Evolutionary conservation across 2,329 filamentous ascomycete genomes (phyloP).

Genomic region (Arthrobotrys conoides): DNA sequence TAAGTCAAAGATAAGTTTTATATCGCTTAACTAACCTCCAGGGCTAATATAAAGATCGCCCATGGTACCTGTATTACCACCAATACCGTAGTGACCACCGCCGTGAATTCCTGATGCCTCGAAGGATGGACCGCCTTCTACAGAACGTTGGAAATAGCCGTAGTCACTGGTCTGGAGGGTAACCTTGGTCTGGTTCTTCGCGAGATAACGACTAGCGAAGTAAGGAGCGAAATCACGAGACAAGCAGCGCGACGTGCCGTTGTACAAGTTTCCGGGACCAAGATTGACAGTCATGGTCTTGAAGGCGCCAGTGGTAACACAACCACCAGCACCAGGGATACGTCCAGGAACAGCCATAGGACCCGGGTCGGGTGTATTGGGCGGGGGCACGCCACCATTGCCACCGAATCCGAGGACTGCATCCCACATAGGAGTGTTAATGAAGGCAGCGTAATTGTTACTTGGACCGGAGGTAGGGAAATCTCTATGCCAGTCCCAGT

Average conservation of each 20-base stretch:
- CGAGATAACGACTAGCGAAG: conserved; percentile 54
- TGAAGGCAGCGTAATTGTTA: too few species aligned
- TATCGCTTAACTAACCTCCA: conserved; percentile 64
- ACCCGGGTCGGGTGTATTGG: conserved; percentile 60
- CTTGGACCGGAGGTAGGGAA: conserved; percentile 68
- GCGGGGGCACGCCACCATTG: conserved; percentile 51
- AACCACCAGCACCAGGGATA: conserved; percentile 65
- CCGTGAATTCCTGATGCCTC: conserved; percentile 65
- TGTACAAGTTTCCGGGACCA: conserved; percentile 63
- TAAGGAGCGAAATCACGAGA: conserved; percentile 43
- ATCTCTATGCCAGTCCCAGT: conserved; percentile 66
- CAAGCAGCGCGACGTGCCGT: conserved; percentile 22
- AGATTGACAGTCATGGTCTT: conserved; percentile 65
- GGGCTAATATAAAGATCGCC: conserved; percentile 66
- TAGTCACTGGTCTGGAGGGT: too few species aligned
- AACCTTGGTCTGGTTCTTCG: conserved; percentile 30
- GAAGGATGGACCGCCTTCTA: conserved; percentile 65
- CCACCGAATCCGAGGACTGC: conserved; percentile 68
- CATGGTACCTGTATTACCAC: conserved; percentile 65
- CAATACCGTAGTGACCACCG: conserved; percentile 66
- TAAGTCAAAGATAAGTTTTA: too few species aligned
- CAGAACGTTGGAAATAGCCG: conserved; percentile 58
- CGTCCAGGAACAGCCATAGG: conserved; percentile 63
- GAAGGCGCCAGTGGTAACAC: conserved; percentile 66
- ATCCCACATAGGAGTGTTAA: conserved; percentile 71